phyloP scores from a whole-genome alignment of 2,329 filamentous ascomycete species.

The Ophiostoma pallidulum region DNA sequence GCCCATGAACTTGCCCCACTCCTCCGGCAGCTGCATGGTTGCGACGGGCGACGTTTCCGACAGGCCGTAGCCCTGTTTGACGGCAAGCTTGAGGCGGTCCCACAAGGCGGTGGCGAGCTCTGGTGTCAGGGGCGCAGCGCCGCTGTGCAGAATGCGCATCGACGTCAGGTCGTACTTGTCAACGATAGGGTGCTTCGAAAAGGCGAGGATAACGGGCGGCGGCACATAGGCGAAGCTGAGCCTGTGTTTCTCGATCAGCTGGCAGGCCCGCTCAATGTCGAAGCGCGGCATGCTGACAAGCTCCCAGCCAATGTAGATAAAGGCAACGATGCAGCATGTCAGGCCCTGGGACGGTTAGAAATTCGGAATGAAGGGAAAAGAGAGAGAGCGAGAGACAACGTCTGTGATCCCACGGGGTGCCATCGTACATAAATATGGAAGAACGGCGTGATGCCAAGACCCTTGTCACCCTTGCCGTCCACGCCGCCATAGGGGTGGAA shows the following conservation, averaged over 20 bases:
- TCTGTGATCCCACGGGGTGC: too few relatives aligned
- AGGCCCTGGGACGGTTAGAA: constrained; percentile 40
- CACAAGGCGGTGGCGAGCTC: constrained; percentile 73
- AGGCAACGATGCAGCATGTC: constrained; percentile 60
- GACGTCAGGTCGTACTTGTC: constrained; percentile 71
- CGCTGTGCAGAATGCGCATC: constrained; percentile 76
- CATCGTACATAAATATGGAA: constrained; percentile 82
- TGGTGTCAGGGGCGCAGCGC: constrained; percentile 72
- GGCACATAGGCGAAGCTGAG: constrained; percentile 76
- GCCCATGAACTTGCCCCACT: constrained; percentile 69
- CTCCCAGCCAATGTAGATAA: constrained; percentile 55
- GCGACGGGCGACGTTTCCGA: constrained; percentile 78
- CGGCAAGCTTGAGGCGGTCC: constrained; percentile 61
- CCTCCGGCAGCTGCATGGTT: constrained; percentile 61
- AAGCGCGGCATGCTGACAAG: constrained; percentile 70
- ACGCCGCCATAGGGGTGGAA: constrained; percentile 48
- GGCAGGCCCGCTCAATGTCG: constrained; percentile 70
- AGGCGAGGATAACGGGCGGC: constrained; percentile 70
- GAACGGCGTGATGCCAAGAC: constrained; percentile 76
- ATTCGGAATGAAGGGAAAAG: not conserved
- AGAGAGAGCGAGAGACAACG: too few relatives aligned
- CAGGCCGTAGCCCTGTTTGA: constrained; percentile 90
- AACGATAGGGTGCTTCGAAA: constrained; percentile 71
- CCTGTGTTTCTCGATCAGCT: constrained; percentile 61
- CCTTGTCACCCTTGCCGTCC: constrained; percentile 56